phyloP scores from a whole-genome alignment of 345 rosid species.

The Aethionema arabicum region DNA sequence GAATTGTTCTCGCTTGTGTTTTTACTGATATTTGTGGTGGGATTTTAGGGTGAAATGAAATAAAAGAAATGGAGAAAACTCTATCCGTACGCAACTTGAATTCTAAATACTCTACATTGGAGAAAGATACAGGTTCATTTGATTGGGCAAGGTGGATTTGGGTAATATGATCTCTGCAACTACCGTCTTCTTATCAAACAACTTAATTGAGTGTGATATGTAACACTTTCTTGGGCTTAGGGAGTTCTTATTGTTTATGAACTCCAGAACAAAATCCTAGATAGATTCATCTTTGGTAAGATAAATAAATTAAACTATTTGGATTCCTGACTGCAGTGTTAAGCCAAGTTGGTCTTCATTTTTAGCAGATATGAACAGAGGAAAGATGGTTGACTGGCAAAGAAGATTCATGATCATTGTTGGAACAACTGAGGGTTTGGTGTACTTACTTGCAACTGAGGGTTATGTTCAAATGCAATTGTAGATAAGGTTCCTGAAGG shows the following conservation, averaged over 20 bases:
- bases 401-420: neutral
- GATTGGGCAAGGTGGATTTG: constrained; percentile 96
- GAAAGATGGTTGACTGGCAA: constrained; percentile 2
- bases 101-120: constrained; percentile 85
- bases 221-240: constrained; percentile 37
- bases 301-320: neutral
- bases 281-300: constrained; percentile 73
- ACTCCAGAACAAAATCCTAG: constrained; percentile 82
- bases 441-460: too few species aligned
- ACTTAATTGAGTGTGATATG: constrained; percentile 6
- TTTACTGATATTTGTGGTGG: neutral
- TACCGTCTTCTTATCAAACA: neutral
- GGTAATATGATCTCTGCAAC: constrained; percentile 40
- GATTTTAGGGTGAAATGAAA: constrained; percentile 64
- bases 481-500: too few species aligned
- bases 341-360: neutral
- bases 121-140: constrained; percentile 81
- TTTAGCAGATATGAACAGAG: neutral
- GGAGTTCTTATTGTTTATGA: constrained; percentile 88
- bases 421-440: neutral
- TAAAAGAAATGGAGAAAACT: constrained; percentile 61
- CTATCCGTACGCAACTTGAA: constrained; percentile 77
- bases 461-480: too few species aligned
- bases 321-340: neutral
- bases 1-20: neutral